Conservation (phyloP, 495 filamentous ascomycete species). For the Viridothelium virens region DNA sequence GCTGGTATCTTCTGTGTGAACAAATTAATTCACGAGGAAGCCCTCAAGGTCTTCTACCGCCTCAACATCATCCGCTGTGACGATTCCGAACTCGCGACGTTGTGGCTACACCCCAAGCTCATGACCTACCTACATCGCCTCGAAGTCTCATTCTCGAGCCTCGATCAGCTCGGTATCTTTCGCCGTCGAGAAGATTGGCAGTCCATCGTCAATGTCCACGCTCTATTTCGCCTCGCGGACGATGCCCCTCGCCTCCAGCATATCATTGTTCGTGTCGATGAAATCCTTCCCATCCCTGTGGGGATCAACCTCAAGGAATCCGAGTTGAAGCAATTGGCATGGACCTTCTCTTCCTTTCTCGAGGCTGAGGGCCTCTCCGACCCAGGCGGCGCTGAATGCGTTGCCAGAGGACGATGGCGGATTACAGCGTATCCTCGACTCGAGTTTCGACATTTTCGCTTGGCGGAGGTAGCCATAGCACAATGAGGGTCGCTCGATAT, state of each 20-base stretch:
- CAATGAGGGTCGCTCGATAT: no score
- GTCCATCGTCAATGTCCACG: background rate
- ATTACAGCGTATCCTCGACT: background rate
- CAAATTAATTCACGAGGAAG: slow-evolving; percentile 1
- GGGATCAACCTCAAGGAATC: background rate
- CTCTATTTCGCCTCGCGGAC: background rate
- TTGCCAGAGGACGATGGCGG: background rate
- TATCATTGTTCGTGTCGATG: background rate
- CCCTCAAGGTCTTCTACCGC: slow-evolving; percentile 1
- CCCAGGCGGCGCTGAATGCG: background rate
- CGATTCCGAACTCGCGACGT: background rate
- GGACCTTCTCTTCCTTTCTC: background rate
- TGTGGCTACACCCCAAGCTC: background rate
- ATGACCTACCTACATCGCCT: background rate
- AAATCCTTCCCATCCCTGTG: background rate
- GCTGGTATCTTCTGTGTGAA: background rate
- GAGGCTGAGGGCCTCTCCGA: background rate
- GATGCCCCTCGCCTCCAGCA: background rate
- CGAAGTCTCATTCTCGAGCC: background rate
- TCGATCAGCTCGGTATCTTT: background rate
- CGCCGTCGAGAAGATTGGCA: background rate
- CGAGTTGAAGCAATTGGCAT: background rate
- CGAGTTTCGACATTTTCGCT: background rate
- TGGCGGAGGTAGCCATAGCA: no score
- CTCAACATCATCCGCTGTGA: background rate